Conservation (phyloP, 192 early-diverging fungal genomes). For the Allomyces macrogynus region DNA sequence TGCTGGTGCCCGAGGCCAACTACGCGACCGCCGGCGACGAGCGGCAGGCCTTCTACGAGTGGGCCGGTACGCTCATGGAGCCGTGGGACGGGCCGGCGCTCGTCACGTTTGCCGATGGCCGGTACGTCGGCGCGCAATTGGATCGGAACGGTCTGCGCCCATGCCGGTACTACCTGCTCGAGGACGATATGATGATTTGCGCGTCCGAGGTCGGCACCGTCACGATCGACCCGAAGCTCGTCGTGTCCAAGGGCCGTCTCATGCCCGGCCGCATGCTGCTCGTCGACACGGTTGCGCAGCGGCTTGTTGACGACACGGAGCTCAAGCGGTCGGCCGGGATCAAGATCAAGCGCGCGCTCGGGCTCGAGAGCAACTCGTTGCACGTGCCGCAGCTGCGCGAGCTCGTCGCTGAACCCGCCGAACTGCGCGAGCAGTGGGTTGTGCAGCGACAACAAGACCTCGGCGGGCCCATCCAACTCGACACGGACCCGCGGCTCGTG, state of each 20-base stretch:
- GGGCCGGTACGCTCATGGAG: conserved; percentile 95
- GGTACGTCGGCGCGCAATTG: conserved; percentile 91
- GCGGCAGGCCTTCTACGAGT: conserved; percentile 87
- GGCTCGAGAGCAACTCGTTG: conserved; percentile 7
- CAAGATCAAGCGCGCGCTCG: not conserved
- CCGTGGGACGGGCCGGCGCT: conserved; percentile 96
- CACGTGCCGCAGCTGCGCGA: conserved; percentile 55
- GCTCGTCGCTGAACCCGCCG: conserved; percentile 22
- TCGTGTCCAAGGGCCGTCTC: conserved; percentile 79
- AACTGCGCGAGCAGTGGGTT: conserved; percentile 25
- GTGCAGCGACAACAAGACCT: conserved; percentile 17
- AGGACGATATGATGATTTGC: conserved; percentile 86
- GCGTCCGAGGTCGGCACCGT: conserved; percentile 93
- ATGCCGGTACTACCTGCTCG: conserved; percentile 87
- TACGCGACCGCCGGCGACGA: conserved; percentile 51
- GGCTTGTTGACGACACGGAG: conserved; percentile 74
- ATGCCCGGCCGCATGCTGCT: conserved; percentile 93
- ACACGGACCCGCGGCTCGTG: conserved; percentile 45
- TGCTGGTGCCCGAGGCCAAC: conserved; percentile 96
- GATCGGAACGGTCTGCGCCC: conserved; percentile 95
- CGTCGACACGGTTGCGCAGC: conserved; percentile 79
- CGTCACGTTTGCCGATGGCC: conserved; percentile 92
- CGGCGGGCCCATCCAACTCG: too few species aligned
- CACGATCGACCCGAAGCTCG: conserved; percentile 49
- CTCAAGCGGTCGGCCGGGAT: conserved; percentile 33